phyloP scores from a whole-genome alignment of 78 protist genomes.

The Dictyostelium citrinum region DNA sequence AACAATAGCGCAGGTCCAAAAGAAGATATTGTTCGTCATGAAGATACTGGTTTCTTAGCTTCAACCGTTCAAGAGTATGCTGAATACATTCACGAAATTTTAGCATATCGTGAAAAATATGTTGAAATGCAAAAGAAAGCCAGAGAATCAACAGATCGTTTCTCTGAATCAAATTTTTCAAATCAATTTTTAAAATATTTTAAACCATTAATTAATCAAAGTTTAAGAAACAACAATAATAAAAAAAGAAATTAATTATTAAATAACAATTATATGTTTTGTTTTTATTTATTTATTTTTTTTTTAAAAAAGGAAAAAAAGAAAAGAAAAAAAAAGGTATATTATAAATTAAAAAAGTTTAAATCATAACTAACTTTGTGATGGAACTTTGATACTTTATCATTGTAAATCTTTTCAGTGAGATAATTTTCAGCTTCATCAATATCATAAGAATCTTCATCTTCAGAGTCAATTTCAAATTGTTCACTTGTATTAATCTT shows the following conservation, averaged over 20 bases:
- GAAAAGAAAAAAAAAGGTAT: too few species aligned
- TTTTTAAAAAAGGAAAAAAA: neutral
- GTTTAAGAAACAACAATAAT: neutral
- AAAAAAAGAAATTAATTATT: neutral
- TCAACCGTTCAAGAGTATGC: conserved; percentile 84
- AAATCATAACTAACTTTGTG: neutral
- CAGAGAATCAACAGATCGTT: conserved; percentile 52
- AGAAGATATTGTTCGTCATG: conserved; percentile 82
- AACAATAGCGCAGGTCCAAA: conserved; percentile 90
- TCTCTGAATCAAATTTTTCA: conserved; percentile 59
- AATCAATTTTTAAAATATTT: neutral
- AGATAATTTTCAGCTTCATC: neutral
- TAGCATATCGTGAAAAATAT: conserved; percentile 48
- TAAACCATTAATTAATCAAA: neutral
- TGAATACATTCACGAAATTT: conserved; percentile 70
- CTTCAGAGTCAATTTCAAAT: neutral
- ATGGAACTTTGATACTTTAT: neutral
- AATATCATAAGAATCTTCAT: neutral
- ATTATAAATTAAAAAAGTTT: neutral
- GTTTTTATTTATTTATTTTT: neutral
- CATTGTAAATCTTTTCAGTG: neutral
- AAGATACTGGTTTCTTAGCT: conserved; percentile 80
- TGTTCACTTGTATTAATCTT: neutral
- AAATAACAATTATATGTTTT: neutral
- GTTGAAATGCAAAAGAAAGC: conserved; percentile 63